A percentile compares a stretch with the other conserved stretches of the same genome.
Evolutionary conservation across 1,284 basidiomycete genomes (phyloP).

Genomic region (Cryptococcus sp.): DNA sequence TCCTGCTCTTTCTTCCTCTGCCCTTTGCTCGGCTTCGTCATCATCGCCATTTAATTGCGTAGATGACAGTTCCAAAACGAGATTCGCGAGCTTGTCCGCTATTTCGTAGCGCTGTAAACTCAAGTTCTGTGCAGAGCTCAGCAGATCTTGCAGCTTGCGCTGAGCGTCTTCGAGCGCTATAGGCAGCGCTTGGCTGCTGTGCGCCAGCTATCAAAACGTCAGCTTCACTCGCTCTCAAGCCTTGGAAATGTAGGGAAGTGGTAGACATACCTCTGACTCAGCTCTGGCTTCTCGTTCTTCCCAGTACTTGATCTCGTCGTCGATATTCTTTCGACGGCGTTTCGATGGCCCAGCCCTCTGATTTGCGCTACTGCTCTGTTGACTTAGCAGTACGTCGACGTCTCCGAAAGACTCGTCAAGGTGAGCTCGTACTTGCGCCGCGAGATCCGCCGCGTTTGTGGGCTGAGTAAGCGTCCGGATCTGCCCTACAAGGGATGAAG

Average conservation of each 20-base stretch:
- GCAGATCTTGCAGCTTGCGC: slow-evolving; percentile 32
- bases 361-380: not conserved
- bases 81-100: slow-evolving; percentile 40
- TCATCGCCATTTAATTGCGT: not conserved
- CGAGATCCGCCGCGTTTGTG: slow-evolving; percentile 9
- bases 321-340: slow-evolving; percentile 22
- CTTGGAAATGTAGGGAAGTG: not conserved
- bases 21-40: slow-evolving; percentile 3
- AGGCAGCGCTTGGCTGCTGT: slow-evolving; percentile 33
- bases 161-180: slow-evolving; percentile 34
- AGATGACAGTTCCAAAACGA: slow-evolving; percentile 35
- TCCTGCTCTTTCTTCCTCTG: slow-evolving; percentile 2
- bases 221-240: too few relatives aligned
- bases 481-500: slow-evolving; percentile 5
- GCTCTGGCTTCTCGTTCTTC: slow-evolving; percentile 25
- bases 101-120: slow-evolving; percentile 69
- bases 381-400: slow-evolving; percentile 26
- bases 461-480: slow-evolving; percentile 21
- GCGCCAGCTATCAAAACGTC: slow-evolving; percentile 18
- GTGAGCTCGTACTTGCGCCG: slow-evolving; percentile 27
- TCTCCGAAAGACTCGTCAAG: slow-evolving; percentile 38
- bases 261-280: slow-evolving; percentile 23
- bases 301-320: slow-evolving; percentile 44
- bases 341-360: slow-evolving; percentile 10
- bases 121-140: slow-evolving; percentile 68